A percentile compares a stretch with the other conserved stretches of the same genome.
These are phyloP conservation scores for Didymella pinodella DNA, from an alignment of 2,329 filamentous ascomycete genomes.

Conservation along the genomic window DNA sequence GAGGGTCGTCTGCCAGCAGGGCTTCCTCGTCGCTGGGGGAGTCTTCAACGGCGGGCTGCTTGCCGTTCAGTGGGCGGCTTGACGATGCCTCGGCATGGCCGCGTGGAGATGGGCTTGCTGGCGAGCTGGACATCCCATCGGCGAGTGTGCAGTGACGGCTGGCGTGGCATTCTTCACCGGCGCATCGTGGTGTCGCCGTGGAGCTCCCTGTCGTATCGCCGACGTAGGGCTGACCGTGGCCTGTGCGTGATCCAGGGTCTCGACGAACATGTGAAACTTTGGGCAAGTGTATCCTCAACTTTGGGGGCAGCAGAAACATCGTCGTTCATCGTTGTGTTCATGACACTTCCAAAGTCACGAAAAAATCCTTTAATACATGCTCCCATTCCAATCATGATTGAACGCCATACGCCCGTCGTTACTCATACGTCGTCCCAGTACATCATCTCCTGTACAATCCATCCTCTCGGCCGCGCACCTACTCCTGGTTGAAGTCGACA, in stretches of 20 bases:
- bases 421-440: not conserved
- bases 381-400: not conserved
- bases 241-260: slow-evolving; percentile 23
- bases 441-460: slow-evolving; percentile 13
- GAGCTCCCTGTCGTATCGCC: slow-evolving; percentile 15
- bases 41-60: slow-evolving; percentile 47
- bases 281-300: no score
- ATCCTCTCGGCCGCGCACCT: slow-evolving; percentile 7
- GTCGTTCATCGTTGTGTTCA: not conserved
- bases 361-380: not conserved
- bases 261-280: slow-evolving; percentile 17
- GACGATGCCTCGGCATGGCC: slow-evolving; percentile 56
- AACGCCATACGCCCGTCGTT: not conserved
- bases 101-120: slow-evolving; percentile 43
- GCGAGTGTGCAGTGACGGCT: slow-evolving; percentile 37
- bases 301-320: not conserved
- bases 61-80: slow-evolving; percentile 46
- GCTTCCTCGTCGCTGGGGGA: slow-evolving; percentile 58
- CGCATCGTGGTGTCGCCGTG: slow-evolving; percentile 28
- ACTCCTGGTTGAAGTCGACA: slow-evolving; percentile 60
- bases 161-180: slow-evolving; percentile 34
- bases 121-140: slow-evolving; percentile 52
- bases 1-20: slow-evolving; percentile 64
- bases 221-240: slow-evolving; percentile 31
- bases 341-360: not conserved